Conservation (phyloP, 768 basidiomycete genomes). For the Calocybe indica region DNA sequence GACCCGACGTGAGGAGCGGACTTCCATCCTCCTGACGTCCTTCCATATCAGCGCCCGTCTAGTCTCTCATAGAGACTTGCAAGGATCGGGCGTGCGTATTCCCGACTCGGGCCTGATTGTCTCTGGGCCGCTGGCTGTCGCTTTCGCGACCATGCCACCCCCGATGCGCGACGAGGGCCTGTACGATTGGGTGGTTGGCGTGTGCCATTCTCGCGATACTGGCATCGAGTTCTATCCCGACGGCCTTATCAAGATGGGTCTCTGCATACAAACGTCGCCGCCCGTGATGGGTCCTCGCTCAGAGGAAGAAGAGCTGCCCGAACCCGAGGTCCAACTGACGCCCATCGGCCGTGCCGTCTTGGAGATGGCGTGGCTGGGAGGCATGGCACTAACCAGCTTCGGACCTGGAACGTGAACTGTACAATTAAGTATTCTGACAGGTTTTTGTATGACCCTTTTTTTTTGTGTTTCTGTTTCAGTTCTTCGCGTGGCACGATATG, state of each 20-base stretch:
- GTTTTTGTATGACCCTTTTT: too few species aligned
- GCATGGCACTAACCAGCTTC: slow-evolving; percentile 48
- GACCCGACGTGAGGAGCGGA: slow-evolving; percentile 31
- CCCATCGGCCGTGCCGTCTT: slow-evolving; percentile 48
- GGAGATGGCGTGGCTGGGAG: slow-evolving; percentile 53
- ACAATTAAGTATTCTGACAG: too few species aligned
- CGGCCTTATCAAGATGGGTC: slow-evolving; percentile 69
- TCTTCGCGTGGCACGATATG: too few species aligned
- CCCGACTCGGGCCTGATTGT: slow-evolving; percentile 68
- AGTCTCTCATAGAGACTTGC: slow-evolving; percentile 66
- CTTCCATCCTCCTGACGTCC: slow-evolving; percentile 43
- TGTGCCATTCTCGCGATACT: slow-evolving; percentile 52
- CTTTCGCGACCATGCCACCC: slow-evolving; percentile 40
- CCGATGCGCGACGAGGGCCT: slow-evolving; percentile 28
- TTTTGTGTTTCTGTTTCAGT: too few species aligned
- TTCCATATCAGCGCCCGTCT: slow-evolving; percentile 76
- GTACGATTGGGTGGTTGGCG: slow-evolving; percentile 48
- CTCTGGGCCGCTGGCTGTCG: slow-evolving; percentile 51
- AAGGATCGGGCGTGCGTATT: slow-evolving; percentile 66
- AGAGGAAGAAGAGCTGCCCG: slow-evolving; percentile 35
- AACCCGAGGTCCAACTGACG: slow-evolving; percentile 39
- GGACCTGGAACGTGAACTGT: slow-evolving; percentile 15
- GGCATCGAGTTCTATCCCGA: slow-evolving; percentile 81
- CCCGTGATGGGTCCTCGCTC: slow-evolving; percentile 22
- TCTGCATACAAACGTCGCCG: slow-evolving; percentile 37